A percentile compares a stretch with the other conserved stretches of the same genome.
Evolutionary conservation across 2,329 filamentous ascomycete species (phyloP).

Genomic region (Colletotrichum chlorophyti): DNA sequence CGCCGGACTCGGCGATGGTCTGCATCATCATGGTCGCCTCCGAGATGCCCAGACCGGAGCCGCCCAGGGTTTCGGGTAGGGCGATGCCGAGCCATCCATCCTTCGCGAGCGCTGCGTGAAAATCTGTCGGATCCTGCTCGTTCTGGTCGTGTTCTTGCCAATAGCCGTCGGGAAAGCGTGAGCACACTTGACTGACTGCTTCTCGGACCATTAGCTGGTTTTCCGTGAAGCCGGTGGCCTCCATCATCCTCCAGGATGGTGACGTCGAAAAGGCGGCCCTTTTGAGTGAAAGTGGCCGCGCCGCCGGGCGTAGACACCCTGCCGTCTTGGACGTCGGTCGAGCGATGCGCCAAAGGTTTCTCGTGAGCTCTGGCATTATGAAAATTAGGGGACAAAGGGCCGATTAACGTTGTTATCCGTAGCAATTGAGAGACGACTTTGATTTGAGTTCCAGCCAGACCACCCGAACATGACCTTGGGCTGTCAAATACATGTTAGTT

Average conservation of each 20-base stretch:
- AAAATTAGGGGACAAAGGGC: too few species aligned
- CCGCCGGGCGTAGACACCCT: not conserved
- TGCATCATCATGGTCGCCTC: constrained; percentile 91
- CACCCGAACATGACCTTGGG: too few species aligned
- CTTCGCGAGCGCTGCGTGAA: constrained; percentile 76
- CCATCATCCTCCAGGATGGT: constrained; percentile 62
- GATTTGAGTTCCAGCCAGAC: too few species aligned
- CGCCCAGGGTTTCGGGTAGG: constrained; percentile 76
- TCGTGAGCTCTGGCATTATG: too few species aligned
- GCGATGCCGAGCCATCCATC: constrained; percentile 86
- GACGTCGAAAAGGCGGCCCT: constrained; percentile 44
- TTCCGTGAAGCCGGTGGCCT: constrained; percentile 74
- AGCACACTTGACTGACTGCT: constrained; percentile 71
- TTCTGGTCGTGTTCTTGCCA: constrained; percentile 78
- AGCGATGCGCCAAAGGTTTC: not conserved
- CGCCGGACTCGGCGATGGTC: constrained; percentile 78
- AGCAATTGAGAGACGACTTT: not conserved
- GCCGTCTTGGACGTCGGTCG: not conserved
- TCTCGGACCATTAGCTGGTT: constrained; percentile 77
- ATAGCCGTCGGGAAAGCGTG: constrained; percentile 75
- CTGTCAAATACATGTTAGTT: too few species aligned
- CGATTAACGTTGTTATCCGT: not conserved
- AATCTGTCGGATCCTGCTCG: constrained; percentile 74
- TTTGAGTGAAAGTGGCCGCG: not conserved
- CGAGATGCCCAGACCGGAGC: constrained; percentile 77